phyloP scores from a whole-genome alignment of 257 asterid species.

The Salvia splendens region DNA sequence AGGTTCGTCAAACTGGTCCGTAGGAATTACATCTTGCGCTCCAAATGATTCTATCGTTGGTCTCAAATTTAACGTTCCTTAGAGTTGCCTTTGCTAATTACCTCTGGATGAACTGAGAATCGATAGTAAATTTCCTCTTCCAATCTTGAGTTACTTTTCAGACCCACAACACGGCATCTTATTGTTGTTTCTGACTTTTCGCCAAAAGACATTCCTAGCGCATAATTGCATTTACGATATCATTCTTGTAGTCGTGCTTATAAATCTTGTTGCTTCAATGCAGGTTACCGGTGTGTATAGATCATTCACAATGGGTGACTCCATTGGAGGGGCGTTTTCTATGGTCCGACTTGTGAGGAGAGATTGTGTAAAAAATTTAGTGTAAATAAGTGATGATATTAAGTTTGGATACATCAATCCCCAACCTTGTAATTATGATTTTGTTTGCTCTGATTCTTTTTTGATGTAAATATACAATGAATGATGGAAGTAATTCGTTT shows the following conservation, averaged over 20 bases:
- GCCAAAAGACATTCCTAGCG: background rate
- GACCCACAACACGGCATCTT: background rate
- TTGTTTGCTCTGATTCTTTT: slow-evolving; percentile 13
- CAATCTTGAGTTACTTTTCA: background rate
- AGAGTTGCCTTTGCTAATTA: background rate
- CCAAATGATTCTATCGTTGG: background rate
- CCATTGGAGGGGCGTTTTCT: slow-evolving; percentile 27
- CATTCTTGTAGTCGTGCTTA: background rate
- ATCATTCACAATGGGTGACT: slow-evolving; percentile 42
- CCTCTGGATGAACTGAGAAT: background rate
- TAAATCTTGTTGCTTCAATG: slow-evolving; percentile 15
- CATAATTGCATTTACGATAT: background rate
- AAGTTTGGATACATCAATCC: slow-evolving; percentile 24
- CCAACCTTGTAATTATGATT: slow-evolving; percentile 32
- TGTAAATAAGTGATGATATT: slow-evolving; percentile 36
- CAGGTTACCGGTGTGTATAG: slow-evolving; percentile 52
- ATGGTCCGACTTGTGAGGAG: slow-evolving; percentile 33
- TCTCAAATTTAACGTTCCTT: slow-evolving; percentile 1
- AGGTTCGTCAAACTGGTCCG: too few relatives aligned
- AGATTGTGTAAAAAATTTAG: slow-evolving; percentile 37
- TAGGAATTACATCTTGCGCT: too few relatives aligned
- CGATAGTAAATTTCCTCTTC: background rate
- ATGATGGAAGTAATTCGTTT: slow-evolving; percentile 21
- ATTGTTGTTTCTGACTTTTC: background rate
- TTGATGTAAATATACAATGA: slow-evolving; percentile 30